Evolutionary conservation across 2,329 filamentous ascomycete species (phyloP).

Genomic region (Huntiella abstrusa): DNA sequence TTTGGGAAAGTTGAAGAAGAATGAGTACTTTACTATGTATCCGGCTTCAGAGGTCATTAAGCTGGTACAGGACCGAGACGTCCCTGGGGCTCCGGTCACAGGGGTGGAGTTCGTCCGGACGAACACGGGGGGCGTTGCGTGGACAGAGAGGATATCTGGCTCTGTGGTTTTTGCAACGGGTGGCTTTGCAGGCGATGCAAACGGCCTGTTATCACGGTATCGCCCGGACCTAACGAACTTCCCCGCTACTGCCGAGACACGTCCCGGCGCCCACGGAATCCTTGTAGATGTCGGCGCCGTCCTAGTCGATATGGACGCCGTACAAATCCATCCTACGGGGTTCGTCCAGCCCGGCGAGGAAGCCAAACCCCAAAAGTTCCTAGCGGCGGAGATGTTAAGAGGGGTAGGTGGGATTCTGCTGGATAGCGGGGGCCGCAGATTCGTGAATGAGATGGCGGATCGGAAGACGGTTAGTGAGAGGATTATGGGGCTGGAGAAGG

Average conservation of each 20-base stretch:
- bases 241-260: conserved; percentile 43
- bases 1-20: conserved; percentile 29
- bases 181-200: conserved; percentile 43
- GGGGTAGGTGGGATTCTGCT: conserved; percentile 44
- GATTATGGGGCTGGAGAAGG: conserved; percentile 24
- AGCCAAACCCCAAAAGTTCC: conserved; percentile 33
- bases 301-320: conserved; percentile 32
- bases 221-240: conserved; percentile 39
- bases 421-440: conserved; percentile 26
- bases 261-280: conserved; percentile 32
- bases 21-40: conserved; percentile 30
- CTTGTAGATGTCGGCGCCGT: conserved; percentile 22
- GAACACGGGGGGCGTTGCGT: conserved; percentile 15
- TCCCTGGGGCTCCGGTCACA: conserved; percentile 18
- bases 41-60: conserved; percentile 34
- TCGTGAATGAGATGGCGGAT: conserved; percentile 45
- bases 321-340: conserved; percentile 47
- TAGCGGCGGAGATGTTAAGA: conserved; percentile 42
- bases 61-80: conserved; percentile 20
- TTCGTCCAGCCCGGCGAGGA: conserved; percentile 37
- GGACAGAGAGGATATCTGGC: conserved; percentile 24
- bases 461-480: conserved; percentile 35
- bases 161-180: conserved; percentile 42
- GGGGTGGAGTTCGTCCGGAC: conserved; percentile 30
- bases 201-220: conserved; percentile 35